phyloP scores from a whole-genome alignment of 306 rosid species.

The Vigna reflexopilosa region DNA sequence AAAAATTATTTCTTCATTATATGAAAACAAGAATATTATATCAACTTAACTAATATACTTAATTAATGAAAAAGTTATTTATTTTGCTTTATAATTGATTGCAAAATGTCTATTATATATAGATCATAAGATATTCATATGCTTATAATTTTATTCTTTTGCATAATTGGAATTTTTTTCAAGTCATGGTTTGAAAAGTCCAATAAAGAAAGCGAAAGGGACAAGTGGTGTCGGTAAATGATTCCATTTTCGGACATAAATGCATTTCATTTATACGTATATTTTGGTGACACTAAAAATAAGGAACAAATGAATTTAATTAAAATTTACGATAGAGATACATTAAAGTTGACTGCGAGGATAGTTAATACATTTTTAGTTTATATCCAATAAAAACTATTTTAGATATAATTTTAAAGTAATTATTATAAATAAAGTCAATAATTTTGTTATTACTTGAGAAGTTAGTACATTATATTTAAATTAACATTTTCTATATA shows the following conservation, averaged over 20 bases:
- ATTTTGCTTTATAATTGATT: no score
- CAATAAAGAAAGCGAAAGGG: conserved; percentile 1
- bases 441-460: neutral
- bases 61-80: no score
- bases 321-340: neutral
- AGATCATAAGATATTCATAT: no score
- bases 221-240: neutral
- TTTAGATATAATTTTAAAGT: neutral
- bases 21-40: no score
- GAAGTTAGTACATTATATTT: neutral
- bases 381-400: neutral
- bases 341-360: neutral
- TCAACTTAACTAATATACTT: no score
- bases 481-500: neutral
- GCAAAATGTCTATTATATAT: no score
- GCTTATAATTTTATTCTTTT: neutral
- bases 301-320: neutral
- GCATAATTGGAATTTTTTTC: neutral
- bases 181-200: neutral
- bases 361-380: neutral
- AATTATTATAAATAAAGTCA: neutral
- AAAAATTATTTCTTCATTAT: no score
- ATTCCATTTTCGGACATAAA: neutral
- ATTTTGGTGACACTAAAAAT: neutral
- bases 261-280: neutral